Conservation (phyloP, 768 basidiomycete species). For the Melanogaster broomeanus region DNA sequence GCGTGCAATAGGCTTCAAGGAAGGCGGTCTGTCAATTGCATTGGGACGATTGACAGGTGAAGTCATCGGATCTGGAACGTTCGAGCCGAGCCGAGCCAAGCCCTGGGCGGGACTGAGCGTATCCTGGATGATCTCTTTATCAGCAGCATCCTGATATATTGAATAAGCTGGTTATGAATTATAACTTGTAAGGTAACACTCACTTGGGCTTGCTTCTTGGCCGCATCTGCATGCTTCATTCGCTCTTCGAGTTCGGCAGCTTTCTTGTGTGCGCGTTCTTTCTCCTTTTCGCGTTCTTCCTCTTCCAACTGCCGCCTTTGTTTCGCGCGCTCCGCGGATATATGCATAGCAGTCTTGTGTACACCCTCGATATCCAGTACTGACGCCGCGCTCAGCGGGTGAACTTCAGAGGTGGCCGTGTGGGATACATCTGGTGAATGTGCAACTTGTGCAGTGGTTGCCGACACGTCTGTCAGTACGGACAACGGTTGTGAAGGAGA, state of each 20-base stretch:
- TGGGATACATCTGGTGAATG: conserved; percentile 49
- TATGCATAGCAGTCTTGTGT: conserved; percentile 81
- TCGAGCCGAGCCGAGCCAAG: conserved; percentile 1
- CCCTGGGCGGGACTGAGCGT: conserved; percentile 36
- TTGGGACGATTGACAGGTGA: conserved; percentile 4
- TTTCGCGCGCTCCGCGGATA: conserved; percentile 80
- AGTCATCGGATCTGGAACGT: conserved; percentile 5
- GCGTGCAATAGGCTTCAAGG: conserved; percentile 31
- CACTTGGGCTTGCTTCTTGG: conserved; percentile 19
- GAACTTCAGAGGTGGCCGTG: conserved; percentile 38
- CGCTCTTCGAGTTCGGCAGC: conserved; percentile 74
- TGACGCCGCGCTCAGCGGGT: conserved; percentile 23
- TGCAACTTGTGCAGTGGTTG: conserved; percentile 22
- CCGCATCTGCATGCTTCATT: conserved; percentile 42
- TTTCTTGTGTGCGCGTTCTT: conserved; percentile 79
- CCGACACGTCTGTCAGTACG: conserved; percentile 17
- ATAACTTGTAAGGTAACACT: conserved; percentile 10
- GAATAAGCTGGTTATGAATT: conserved; percentile 5
- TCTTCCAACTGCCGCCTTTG: conserved; percentile 82
- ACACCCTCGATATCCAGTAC: conserved; percentile 58
- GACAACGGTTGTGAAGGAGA: conserved; percentile 39
- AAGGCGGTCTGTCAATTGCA: conserved; percentile 35
- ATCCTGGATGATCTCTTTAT: conserved; percentile 47
- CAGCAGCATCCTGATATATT: conserved; percentile 36
- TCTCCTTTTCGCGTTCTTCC: conserved; percentile 75